Evolutionary conservation across 2,329 filamentous ascomycete species (phyloP), one percentile per base, ranked within the genome.

Genomic region (Xylariaceae sp.): DNA sequence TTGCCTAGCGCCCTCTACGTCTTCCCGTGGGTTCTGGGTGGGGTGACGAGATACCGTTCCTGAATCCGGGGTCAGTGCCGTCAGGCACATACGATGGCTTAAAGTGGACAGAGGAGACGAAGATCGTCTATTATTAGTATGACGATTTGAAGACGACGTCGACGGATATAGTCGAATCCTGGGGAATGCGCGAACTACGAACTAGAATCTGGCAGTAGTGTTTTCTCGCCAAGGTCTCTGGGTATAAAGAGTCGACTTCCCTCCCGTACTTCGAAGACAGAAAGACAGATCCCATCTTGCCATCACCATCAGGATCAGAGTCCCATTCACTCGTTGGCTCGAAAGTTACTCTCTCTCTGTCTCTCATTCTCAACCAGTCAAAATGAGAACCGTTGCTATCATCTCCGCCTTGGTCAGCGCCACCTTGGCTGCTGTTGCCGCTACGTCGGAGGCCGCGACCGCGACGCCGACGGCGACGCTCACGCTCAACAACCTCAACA

Each of bases 321-420:
- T 41, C 37, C 37, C 37, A 41, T 41, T 41, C 37, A 41, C 11
- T 41, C 37, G 8, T 30, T 30, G 23, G 23, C 23, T 0, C 48
- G 53, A 13, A 39, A n/a, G 13, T 18, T 51, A 30, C 23, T 30
- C 4, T 30, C 23, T 30, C 23, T 34, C 37, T n/a, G 8, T 13
- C 23, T n/a, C 18, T 17, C n/a, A 18, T 47, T 23, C 10, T 8
- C 13, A 18, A 63, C 9, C 15, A 35, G 8, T 10, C 56, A 68
- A 58, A 53, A 72, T 72, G 70, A 65, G 70, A 66, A 65, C 65
- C 65, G 51, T 69, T 58, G 57, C 64, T 47, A 7, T 66, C 53
- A 37, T 66, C 51, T 56, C 62, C 15, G 55, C 64, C 41, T 58
- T 45, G 11, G 13, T n/a, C 11, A 45, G 10, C 13, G 41, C 37